Evolutionary conservation across 352 stramenopile species (phyloP).

Genomic region (Pythium biforme): DNA sequence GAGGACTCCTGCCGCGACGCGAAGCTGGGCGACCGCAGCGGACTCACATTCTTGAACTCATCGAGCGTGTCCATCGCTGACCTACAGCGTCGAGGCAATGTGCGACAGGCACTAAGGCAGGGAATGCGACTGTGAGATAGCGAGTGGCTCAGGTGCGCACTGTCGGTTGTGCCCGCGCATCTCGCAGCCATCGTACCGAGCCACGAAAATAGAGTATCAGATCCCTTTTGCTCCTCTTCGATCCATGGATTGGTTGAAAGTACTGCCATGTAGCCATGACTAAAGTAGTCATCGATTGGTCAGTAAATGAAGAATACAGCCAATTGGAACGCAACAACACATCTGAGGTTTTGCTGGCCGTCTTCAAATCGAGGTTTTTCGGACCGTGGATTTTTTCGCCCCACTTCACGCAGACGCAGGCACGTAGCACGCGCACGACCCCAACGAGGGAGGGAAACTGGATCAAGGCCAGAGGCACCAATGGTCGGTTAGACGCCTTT

Average conservation of each 20-base stretch:
- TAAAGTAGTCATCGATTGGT: background rate
- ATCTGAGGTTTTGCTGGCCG: conserved; percentile 7
- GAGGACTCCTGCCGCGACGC: conserved; percentile 17
- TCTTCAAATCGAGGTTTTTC: conserved; percentile 29
- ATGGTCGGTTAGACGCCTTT: conserved; percentile 16
- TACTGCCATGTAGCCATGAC: background rate
- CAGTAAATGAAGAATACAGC: background rate
- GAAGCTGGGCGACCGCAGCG: conserved; percentile 23
- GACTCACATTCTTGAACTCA: conserved; percentile 29
- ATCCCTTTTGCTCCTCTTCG: conserved; percentile 10
- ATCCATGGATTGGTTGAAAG: conserved; percentile 8
- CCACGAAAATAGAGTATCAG: conserved; percentile 27
- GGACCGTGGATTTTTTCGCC: conserved; percentile 25
- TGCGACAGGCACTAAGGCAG: background rate
- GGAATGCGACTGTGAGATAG: background rate
- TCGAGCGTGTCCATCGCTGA: conserved; percentile 26
- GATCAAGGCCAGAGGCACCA: background rate
- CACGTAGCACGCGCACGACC: conserved; percentile 23
- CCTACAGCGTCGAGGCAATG: background rate
- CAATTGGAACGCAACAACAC: conserved; percentile 6
- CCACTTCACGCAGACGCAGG: conserved; percentile 30
- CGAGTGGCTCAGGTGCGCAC: background rate
- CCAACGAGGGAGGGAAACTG: background rate
- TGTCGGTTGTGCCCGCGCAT: background rate
- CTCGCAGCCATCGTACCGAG: no score